Conservation (phyloP, 2,329 filamentous ascomycete genomes). For the Bimuria novae-zelandiae region DNA sequence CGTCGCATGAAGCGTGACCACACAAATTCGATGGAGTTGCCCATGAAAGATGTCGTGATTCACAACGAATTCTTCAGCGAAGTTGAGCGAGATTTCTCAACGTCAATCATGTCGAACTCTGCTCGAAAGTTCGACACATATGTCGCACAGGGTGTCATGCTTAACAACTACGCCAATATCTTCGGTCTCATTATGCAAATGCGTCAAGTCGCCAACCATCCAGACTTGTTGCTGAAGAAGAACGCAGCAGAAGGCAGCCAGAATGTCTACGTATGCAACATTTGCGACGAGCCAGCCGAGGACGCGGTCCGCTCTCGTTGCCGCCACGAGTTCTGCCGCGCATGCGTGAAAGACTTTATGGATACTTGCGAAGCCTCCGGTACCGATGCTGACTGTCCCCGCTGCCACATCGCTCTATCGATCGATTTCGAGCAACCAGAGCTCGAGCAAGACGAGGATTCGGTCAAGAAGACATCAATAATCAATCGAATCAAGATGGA, state of each 20-base stretch:
- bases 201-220: constrained; percentile 96
- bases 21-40: constrained; percentile 92
- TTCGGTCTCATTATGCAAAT: constrained; percentile 99
- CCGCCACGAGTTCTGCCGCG: constrained; percentile 88
- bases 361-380: constrained; percentile 70
- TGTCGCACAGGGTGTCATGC: constrained; percentile 87
- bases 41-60: constrained; percentile 89
- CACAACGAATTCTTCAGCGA: constrained; percentile 97
- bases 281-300: constrained; percentile 95
- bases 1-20: constrained; percentile 93
- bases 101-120: constrained; percentile 92
- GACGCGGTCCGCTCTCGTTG: constrained; percentile 91
- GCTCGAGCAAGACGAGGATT: constrained; percentile 85
- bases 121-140: constrained; percentile 93
- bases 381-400: constrained; percentile 73
- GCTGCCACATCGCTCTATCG: constrained; percentile 84
- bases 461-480: constrained; percentile 93
- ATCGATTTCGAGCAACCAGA: constrained; percentile 96
- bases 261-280: constrained; percentile 88
- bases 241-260: constrained; percentile 77
- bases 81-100: constrained; percentile 92
- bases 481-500: constrained; percentile 99
- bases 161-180: constrained; percentile 92
- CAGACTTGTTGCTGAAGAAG: constrained; percentile 90
- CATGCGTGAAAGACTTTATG: constrained; percentile 80